Evolutionary conservation across 208 protist genomes (phyloP).

Genomic region (Angomonas deanei): DNA sequence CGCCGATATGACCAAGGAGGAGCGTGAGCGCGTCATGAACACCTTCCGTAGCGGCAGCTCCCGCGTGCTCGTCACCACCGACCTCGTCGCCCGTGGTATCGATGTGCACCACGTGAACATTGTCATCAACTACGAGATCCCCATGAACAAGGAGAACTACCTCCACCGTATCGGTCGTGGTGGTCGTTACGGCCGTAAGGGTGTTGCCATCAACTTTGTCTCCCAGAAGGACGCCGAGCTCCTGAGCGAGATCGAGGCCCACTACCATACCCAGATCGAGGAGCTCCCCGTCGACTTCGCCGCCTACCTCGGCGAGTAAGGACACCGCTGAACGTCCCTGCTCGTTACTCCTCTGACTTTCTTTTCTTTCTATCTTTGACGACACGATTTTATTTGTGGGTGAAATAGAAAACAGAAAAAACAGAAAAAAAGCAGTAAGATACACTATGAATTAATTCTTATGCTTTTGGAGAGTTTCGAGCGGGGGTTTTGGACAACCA

Average conservation of each 20-base stretch:
- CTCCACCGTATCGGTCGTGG: slow-evolving; percentile 98
- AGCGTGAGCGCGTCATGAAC: slow-evolving; percentile 98
- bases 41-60: slow-evolving; percentile 95
- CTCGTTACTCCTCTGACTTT: too few species aligned
- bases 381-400: too few species aligned
- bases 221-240: slow-evolving; percentile 95
- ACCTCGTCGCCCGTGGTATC: slow-evolving; percentile 99
- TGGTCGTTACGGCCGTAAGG: slow-evolving; percentile 99
- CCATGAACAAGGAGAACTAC: slow-evolving; percentile 99
- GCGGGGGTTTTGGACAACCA: too few species aligned
- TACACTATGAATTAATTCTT: neutral
- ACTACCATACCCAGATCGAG: slow-evolving; percentile 99
- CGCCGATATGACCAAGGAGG: slow-evolving; percentile 96
- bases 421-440: too few species aligned
- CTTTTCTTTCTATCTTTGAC: too few species aligned
- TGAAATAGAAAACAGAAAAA: too few species aligned
- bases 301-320: slow-evolving; percentile 67
- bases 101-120: slow-evolving; percentile 99
- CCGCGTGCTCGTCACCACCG: slow-evolving; percentile 99
- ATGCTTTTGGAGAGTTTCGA: slow-evolving; percentile 1
- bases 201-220: slow-evolving; percentile 99
- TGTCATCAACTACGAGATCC: slow-evolving; percentile 99
- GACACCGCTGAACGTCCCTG: slow-evolving; percentile 52
- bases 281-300: slow-evolving; percentile 98
- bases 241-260: slow-evolving; percentile 97